Evolutionary conservation across 805 yeast species (phyloP).

Genomic region (Yarrowia sp.): DNA sequence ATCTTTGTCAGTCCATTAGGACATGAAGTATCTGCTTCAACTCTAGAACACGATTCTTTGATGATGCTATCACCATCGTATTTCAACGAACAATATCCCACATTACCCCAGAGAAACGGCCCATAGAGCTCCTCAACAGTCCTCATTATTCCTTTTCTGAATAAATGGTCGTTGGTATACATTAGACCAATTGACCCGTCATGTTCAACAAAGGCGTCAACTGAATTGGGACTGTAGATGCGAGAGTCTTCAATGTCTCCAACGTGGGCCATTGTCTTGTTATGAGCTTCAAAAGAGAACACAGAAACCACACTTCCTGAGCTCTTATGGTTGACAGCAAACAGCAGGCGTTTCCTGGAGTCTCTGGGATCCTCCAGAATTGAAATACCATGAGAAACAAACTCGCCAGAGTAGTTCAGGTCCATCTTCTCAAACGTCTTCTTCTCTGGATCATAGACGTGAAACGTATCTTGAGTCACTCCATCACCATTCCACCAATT

Average conservation of each 20-base stretch:
- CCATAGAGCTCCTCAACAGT: background rate
- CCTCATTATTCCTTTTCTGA: background rate
- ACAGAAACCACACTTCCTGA: background rate
- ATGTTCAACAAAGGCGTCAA: background rate
- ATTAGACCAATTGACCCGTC: background rate
- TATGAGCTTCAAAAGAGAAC: background rate
- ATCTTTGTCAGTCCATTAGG: background rate
- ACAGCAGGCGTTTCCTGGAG: background rate
- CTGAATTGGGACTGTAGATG: background rate
- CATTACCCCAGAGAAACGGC: background rate
- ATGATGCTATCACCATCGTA: background rate
- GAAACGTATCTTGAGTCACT: background rate
- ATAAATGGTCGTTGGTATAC: background rate
- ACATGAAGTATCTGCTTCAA: background rate
- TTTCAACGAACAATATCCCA: background rate
- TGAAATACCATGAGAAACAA: conserved; percentile 1
- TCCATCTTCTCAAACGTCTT: background rate
- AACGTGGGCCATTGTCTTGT: background rate
- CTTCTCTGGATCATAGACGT: background rate
- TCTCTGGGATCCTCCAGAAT: background rate
- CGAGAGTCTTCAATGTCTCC: background rate
- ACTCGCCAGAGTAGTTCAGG: background rate
- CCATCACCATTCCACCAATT: background rate
- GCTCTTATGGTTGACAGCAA: background rate
- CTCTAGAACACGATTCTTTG: background rate